Percentiles rank a stretch among this genome's conserved stretches.
These are phyloP conservation scores for Erysimum cheiri DNA, from an alignment of 441 rosid species.

Conservation along the genomic window DNA sequence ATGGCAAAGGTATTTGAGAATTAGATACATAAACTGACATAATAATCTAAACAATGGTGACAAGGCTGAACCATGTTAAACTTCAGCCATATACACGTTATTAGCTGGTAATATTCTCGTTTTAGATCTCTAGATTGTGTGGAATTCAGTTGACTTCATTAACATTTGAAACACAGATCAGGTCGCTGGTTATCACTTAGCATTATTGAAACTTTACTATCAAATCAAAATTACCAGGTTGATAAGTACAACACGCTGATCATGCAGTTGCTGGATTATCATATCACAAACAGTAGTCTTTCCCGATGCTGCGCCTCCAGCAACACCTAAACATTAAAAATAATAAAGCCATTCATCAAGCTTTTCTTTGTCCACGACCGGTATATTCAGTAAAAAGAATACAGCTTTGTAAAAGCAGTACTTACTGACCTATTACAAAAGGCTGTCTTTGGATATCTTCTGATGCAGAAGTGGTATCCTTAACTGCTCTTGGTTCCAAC, in stretches of 20 bases:
- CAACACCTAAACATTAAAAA: conserved; percentile 69
- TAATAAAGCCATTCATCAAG: background rate
- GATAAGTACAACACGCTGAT: conserved; percentile 97
- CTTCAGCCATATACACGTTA: background rate
- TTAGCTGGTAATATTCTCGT: background rate
- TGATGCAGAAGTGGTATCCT: conserved; percentile 56
- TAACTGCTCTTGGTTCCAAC: conserved; percentile 50
- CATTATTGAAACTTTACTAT: conserved; percentile 5
- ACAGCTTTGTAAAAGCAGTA: background rate
- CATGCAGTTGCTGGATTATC: conserved; percentile 99
- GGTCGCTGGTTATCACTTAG: conserved; percentile 16
- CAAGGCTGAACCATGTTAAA: conserved; percentile 21
- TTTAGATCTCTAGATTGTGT: background rate
- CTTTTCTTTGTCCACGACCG: background rate
- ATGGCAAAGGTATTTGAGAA: conserved; percentile 1
- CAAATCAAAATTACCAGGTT: conserved; percentile 66
- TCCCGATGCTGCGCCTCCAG: conserved; percentile 99
- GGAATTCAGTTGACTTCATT: background rate
- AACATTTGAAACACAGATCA: conserved; percentile 2
- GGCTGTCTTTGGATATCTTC: conserved; percentile 75
- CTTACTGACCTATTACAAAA: conserved; percentile 79
- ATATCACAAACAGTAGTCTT: conserved; percentile 98
- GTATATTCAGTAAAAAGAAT: conserved; percentile 5
- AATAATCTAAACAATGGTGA: conserved; percentile 12
- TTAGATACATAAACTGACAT: background rate